A percentile compares a stretch with the other conserved stretches of the same genome.
phyloP scores from a whole-genome alignment of 169 alveolate species.

The Plasmodium reichenowi region DNA sequence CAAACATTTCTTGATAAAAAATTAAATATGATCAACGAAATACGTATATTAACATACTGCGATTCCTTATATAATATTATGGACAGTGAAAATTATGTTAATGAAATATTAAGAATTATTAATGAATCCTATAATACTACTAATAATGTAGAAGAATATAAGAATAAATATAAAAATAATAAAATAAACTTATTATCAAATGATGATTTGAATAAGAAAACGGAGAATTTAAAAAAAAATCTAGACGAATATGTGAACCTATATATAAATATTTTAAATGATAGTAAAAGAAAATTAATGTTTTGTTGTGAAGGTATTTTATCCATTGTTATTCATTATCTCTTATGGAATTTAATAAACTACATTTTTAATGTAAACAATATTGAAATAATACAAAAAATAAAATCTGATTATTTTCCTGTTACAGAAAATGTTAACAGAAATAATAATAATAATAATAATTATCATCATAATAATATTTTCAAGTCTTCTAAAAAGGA shows the following conservation, averaged over 20 bases:
- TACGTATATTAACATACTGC: conserved; percentile 59
- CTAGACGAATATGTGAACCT: conserved; percentile 40
- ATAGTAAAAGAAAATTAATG: conserved; percentile 54
- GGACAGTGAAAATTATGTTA: conserved; percentile 65
- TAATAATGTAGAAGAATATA: not conserved
- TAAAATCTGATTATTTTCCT: conserved; percentile 31
- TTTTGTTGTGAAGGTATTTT: conserved; percentile 61
- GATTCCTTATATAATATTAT: conserved; percentile 57
- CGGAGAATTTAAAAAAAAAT: conserved; percentile 20
- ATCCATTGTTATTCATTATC: conserved; percentile 62
- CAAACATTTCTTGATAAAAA: conserved; percentile 39
- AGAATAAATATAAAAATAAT: not conserved
- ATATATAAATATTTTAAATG: conserved; percentile 64
- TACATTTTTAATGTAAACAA: conserved; percentile 68
- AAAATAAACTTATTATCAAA: not conserved
- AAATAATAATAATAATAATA: not conserved
- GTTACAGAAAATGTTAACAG: conserved; percentile 1
- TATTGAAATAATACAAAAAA: conserved; percentile 58
- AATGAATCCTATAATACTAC: conserved; percentile 20
- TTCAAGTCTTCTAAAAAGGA: not conserved
- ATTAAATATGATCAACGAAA: conserved; percentile 41
- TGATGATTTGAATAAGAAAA: conserved; percentile 19
- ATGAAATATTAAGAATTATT: conserved; percentile 38
- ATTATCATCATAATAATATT: not conserved
- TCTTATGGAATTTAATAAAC: conserved; percentile 71